Evolutionary conservation across 257 asterid genomes (phyloP), one percentile per base, ranked within the genome.

Genomic region (Thymus quinquecostatus): DNA sequence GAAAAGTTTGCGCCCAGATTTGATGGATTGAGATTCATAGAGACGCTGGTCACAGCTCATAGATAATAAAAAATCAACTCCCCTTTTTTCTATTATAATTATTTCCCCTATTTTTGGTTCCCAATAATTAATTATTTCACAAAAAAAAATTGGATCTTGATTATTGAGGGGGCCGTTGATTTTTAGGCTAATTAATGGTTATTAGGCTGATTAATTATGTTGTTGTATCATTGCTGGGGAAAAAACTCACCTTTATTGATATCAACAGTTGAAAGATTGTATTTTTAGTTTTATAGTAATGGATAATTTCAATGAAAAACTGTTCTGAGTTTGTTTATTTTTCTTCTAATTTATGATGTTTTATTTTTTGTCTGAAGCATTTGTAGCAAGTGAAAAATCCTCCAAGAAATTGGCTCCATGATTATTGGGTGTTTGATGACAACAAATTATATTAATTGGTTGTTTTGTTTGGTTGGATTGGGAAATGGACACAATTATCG

Each of bases 11-110:
- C 93, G 12, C 96, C 93, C 33, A 87, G 84, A 79, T 87, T 89
- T 69, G 96, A 89, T 80, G 96, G 96, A 33, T 65, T 89, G 85
- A 86, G 89, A 83, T 89, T 89, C 72, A 89, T 89, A 65, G 96
- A 89, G 84, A 89, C 96, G 0, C 82, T 89, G 77, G 83, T 89
- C 57, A 89, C 96, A 36, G 96, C 87, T 79, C 96, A 89, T 63
- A 80, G 93, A 82, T 89, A 63, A 84, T 87, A 63, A 84, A 63
- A 84, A 61, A 49, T 34, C 33, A 43, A 8, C 33, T 40, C 2
- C 55, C 30, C 2, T 58, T 3, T 40, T 3, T 34, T n/a, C 10
- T 10, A 33, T 29, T 5, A 10, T 62, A 0, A 5, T 38, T 14
- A 49, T 28, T 5, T n/a, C 38, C 29, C 32, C 21, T 36, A 62